Evolutionary conservation across 345 rosid species (phyloP).

Genomic region (Turritis glabra): DNA sequence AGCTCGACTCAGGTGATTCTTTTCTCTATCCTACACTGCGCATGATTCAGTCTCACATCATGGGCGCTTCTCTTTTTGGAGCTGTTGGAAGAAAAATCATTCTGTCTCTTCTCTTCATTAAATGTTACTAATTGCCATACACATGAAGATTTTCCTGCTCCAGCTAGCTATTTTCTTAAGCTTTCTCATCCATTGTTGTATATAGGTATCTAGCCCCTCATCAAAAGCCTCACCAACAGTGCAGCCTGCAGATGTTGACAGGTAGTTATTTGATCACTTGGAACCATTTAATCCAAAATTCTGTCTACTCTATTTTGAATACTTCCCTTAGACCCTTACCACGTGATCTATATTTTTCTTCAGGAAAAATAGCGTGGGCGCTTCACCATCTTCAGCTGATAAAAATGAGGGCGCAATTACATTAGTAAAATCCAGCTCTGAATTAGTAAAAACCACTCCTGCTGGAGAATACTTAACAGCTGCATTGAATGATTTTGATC

Average conservation of each 20-base stretch:
- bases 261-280: slow-evolving; percentile 43
- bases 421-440: slow-evolving; percentile 63
- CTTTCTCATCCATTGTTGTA: slow-evolving; percentile 27
- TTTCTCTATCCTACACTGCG: slow-evolving; percentile 6
- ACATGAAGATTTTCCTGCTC: slow-evolving; percentile 1
- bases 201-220: slow-evolving; percentile 75
- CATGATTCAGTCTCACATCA: slow-evolving; percentile 9
- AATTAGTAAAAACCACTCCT: slow-evolving; percentile 80
- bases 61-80: slow-evolving; percentile 3
- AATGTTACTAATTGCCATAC: slow-evolving; percentile 4
- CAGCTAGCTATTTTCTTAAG: slow-evolving; percentile 9
- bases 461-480: slow-evolving; percentile 96
- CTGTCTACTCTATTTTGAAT: not conserved
- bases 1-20: slow-evolving; percentile 69
- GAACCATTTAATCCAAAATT: slow-evolving; percentile 8
- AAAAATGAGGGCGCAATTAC: slow-evolving; percentile 52
- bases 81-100: not conserved
- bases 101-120: not conserved
- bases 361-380: slow-evolving; percentile 56
- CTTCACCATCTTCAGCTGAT: slow-evolving; percentile 47
- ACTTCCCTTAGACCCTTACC: not conserved
- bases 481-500: slow-evolving; percentile 91
- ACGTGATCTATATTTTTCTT: slow-evolving; percentile 24
- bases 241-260: slow-evolving; percentile 54
- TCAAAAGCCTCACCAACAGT: slow-evolving; percentile 55